phyloP scores from a whole-genome alignment of 163 green algal species.

The Chlamydomonas reinhardtii region DNA sequence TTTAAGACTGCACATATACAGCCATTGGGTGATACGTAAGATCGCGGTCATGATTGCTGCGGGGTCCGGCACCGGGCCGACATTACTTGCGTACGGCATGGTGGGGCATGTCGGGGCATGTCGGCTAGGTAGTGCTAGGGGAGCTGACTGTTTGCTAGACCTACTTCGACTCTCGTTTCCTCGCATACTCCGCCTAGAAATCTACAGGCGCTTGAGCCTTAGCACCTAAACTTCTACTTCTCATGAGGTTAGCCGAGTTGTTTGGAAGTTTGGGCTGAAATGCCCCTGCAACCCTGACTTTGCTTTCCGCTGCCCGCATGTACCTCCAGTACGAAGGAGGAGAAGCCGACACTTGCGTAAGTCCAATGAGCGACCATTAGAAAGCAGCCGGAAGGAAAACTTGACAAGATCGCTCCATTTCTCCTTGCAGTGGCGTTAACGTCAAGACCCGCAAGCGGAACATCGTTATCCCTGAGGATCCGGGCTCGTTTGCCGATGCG shows the following conservation, averaged over 20 bases:
- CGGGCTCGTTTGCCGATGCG: constrained; percentile 94
- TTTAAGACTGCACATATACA: too few relatives aligned
- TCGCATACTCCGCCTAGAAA: too few relatives aligned
- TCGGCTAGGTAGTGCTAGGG: too few relatives aligned
- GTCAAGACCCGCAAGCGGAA: constrained; percentile 99
- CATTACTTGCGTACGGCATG: too few relatives aligned
- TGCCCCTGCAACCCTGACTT: neutral
- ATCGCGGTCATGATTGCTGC: too few relatives aligned
- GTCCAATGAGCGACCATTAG: constrained; percentile 34
- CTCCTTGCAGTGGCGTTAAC: constrained; percentile 89
- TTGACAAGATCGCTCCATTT: neutral
- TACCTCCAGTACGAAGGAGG: constrained; percentile 84
- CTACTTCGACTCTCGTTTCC: too few relatives aligned
- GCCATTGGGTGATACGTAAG: too few relatives aligned
- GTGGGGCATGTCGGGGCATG: too few relatives aligned
- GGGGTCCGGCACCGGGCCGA: too few relatives aligned
- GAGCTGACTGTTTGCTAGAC: too few relatives aligned
- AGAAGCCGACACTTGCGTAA: constrained; percentile 96
- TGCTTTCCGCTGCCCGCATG: neutral
- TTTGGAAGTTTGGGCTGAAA: too few relatives aligned
- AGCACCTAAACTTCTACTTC: neutral
- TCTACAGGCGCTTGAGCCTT: too few relatives aligned
- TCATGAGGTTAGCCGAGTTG: constrained; percentile 21
- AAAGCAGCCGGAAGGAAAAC: constrained; percentile 3
- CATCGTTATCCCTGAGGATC: constrained; percentile 96